Conservation (phyloP, 2,329 filamentous ascomycete species). For the Samsoniella hepiali region DNA sequence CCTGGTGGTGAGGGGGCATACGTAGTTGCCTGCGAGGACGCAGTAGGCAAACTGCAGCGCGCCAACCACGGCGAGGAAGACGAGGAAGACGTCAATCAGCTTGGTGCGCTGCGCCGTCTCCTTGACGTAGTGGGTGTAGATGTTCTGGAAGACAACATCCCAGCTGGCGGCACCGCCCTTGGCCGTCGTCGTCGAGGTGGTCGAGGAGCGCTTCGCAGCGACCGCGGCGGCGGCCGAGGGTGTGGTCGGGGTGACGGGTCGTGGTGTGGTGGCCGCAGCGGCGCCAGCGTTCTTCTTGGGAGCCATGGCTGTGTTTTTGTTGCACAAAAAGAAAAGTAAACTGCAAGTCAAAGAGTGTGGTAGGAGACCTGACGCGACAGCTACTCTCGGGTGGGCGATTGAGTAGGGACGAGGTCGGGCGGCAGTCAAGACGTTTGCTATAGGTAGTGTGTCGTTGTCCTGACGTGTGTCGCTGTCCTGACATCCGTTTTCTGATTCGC, state of each 20-base stretch:
- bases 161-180: slow-evolving; percentile 37
- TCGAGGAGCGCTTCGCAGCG: slow-evolving; percentile 20
- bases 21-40: slow-evolving; percentile 87
- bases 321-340: background rate
- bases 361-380: too few relatives aligned
- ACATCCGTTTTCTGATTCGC: too few relatives aligned
- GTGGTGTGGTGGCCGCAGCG: slow-evolving; percentile 31
- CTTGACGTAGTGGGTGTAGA: slow-evolving; percentile 75
- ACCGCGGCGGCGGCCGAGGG: slow-evolving; percentile 30
- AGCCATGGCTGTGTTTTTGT: slow-evolving; percentile 39
- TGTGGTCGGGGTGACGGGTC: slow-evolving; percentile 33
- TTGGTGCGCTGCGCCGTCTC: slow-evolving; percentile 87
- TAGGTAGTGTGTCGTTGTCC: too few relatives aligned
- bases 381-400: background rate
- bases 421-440: background rate
- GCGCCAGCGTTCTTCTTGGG: slow-evolving; percentile 46
- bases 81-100: slow-evolving; percentile 88
- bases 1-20: slow-evolving; percentile 49
- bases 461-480: too few relatives aligned
- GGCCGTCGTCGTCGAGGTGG: slow-evolving; percentile 22
- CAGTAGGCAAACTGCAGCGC: slow-evolving; percentile 94
- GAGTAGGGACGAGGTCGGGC: background rate
- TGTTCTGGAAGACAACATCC: slow-evolving; percentile 61
- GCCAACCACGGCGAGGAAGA: slow-evolving; percentile 79
- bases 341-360: background rate